A percentile compares a stretch with the other conserved stretches of the same genome.
These are phyloP conservation scores for Cutaneotrichosporon sp. DNA, from an alignment of 1,284 basidiomycete species.

Conservation along the genomic window DNA sequence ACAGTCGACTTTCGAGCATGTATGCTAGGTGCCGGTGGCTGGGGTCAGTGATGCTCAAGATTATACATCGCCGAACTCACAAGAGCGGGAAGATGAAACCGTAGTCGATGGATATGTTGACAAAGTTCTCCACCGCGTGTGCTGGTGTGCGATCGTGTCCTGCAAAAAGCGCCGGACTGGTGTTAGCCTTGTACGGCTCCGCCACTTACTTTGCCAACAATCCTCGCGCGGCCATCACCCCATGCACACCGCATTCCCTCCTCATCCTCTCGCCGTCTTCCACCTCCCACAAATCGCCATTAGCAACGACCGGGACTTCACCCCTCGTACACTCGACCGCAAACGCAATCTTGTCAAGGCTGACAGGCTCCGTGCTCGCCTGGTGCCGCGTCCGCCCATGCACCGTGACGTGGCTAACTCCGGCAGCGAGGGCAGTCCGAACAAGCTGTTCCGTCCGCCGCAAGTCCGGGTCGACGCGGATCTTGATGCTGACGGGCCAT, in stretches of 20 bases:
- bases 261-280: slow-evolving; percentile 52
- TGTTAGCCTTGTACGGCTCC: neutral
- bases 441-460: slow-evolving; percentile 54
- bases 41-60: slow-evolving; percentile 1
- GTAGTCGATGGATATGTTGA: slow-evolving; percentile 51
- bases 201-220: slow-evolving; percentile 56
- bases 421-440: slow-evolving; percentile 46
- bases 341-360: slow-evolving; percentile 53
- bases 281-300: slow-evolving; percentile 57
- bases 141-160: slow-evolving; percentile 53
- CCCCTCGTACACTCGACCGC: slow-evolving; percentile 54
- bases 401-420: slow-evolving; percentile 52
- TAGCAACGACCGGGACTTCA: slow-evolving; percentile 55
- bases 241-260: slow-evolving; percentile 52
- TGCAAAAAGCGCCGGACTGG: slow-evolving; percentile 54
- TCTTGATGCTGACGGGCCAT: slow-evolving; percentile 59
- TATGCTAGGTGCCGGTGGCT: slow-evolving; percentile 54
- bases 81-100: slow-evolving; percentile 55
- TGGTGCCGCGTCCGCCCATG: slow-evolving; percentile 59
- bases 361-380: slow-evolving; percentile 54
- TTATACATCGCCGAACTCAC: slow-evolving; percentile 23
- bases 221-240: slow-evolving; percentile 59
- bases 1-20: slow-evolving; percentile 55
- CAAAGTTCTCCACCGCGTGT: slow-evolving; percentile 53
- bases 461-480: slow-evolving; percentile 55